Evolutionary conservation across 345 rosid genomes (phyloP).

Genomic region (Hypericum perforatum): DNA sequence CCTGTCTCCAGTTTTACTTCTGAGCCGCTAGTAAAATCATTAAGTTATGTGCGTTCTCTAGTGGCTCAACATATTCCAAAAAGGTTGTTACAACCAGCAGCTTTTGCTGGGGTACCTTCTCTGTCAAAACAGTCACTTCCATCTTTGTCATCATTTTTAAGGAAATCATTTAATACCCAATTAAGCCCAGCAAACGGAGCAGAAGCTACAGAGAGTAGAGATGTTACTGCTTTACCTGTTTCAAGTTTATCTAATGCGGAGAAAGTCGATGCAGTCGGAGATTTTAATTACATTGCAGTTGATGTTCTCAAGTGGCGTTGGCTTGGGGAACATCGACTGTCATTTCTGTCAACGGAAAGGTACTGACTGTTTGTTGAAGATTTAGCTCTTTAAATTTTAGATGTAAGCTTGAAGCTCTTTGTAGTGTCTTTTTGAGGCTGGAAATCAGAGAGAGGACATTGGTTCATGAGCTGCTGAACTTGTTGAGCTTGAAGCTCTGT

Average conservation of each 20-base stretch:
- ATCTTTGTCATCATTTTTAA: constrained; percentile 66
- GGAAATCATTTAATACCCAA: constrained; percentile 80
- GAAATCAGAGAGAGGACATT: too few species aligned
- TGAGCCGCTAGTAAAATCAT: constrained; percentile 75
- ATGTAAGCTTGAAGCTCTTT: not conserved
- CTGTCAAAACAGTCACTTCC: constrained; percentile 74
- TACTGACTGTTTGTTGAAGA: constrained; percentile 11
- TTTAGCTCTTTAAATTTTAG: constrained; percentile 5
- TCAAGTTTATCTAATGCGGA: constrained; percentile 60
- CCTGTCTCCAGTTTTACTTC: constrained; percentile 89
- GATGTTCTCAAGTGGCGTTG: constrained; percentile 89
- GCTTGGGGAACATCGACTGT: constrained; percentile 55
- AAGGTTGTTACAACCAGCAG: constrained; percentile 78
- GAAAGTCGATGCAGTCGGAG: constrained; percentile 50
- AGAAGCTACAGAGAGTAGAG: constrained; percentile 67
- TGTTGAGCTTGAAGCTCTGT: constrained; percentile 1
- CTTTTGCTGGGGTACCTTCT: constrained; percentile 71
- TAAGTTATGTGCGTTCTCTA: constrained; percentile 88
- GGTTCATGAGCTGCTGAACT: not conserved
- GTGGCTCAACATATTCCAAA: constrained; percentile 79
- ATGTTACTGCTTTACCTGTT: constrained; percentile 40
- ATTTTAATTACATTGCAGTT: constrained; percentile 53
- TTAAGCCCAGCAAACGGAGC: constrained; percentile 48
- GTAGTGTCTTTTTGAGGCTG: not conserved
- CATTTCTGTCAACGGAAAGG: constrained; percentile 61